phyloP scores from a whole-genome alignment of 257 asterid species.

The Solanum clarkiae region DNA sequence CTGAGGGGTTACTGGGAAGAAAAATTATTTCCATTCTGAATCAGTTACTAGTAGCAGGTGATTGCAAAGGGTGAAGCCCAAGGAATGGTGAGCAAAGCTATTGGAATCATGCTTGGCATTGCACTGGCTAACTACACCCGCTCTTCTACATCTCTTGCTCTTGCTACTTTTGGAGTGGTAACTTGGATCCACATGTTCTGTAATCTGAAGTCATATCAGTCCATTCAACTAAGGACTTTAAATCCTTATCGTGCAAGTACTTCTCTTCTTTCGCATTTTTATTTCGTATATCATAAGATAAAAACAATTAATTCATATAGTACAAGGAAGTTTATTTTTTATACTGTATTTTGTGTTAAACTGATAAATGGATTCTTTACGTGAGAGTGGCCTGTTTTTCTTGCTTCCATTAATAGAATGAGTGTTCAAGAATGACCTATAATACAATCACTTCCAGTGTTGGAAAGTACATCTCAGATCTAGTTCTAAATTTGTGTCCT shows the following conservation, averaged over 20 bases:
- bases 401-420: background rate
- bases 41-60: slow-evolving; percentile 38
- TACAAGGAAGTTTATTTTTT: background rate
- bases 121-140: slow-evolving; percentile 64
- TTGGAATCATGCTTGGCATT: slow-evolving; percentile 90
- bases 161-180: slow-evolving; percentile 69
- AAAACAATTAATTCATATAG: background rate
- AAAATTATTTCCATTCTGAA: background rate
- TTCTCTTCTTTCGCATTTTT: slow-evolving; percentile 5
- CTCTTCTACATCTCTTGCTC: slow-evolving; percentile 82
- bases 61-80: slow-evolving; percentile 99
- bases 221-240: slow-evolving; percentile 93
- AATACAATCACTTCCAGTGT: background rate
- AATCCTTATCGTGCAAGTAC: slow-evolving; percentile 98
- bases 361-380: background rate
- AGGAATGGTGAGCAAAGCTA: slow-evolving; percentile 98
- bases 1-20: background rate
- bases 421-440: background rate
- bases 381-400: background rate
- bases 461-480: background rate
- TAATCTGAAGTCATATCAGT: slow-evolving; percentile 92
- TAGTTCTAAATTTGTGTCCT: background rate
- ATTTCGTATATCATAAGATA: background rate
- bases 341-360: background rate
- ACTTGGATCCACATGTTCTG: slow-evolving; percentile 98